Percentiles rank a stretch among this genome's conserved stretches.
These are phyloP conservation scores for Metarhizium humberi DNA, from an alignment of 2,329 filamentous ascomycete genomes.

Conservation along the genomic window DNA sequence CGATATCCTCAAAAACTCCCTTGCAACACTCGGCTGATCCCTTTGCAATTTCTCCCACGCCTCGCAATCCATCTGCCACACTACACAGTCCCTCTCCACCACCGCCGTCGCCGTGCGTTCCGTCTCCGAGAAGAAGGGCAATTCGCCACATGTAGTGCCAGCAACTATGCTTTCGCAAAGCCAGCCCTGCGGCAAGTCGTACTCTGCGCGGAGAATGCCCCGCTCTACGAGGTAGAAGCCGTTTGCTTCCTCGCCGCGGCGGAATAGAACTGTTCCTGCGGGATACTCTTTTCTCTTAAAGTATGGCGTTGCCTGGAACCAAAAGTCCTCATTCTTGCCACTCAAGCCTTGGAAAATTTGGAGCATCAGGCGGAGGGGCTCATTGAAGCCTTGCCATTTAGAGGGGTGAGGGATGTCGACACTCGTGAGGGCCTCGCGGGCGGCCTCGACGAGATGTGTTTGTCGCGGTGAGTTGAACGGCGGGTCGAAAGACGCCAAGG, in stretches of 20 bases:
- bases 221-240: conserved; percentile 88
- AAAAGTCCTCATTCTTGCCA: conserved; percentile 85
- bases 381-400: conserved; percentile 79
- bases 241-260: conserved; percentile 63
- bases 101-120: conserved; percentile 76
- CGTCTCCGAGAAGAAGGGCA: conserved; percentile 94
- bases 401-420: conserved; percentile 48
- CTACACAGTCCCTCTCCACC: conserved; percentile 71
- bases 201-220: conserved; percentile 83
- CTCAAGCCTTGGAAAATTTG: conserved; percentile 92
- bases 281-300: conserved; percentile 61
- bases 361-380: conserved; percentile 83
- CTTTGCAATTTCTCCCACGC: conserved; percentile 66
- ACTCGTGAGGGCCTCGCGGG: conserved; percentile 63
- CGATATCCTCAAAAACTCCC: conserved; percentile 77
- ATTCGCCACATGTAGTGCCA: conserved; percentile 88
- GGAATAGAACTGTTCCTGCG: conserved; percentile 66
- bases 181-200: conserved; percentile 79
- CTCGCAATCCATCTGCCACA: conserved; percentile 69
- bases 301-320: conserved; percentile 71
- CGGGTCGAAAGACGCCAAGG: conserved; percentile 25
- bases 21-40: conserved; percentile 66
- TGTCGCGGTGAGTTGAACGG: conserved; percentile 71
- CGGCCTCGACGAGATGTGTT: conserved; percentile 68
- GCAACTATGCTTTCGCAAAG: conserved; percentile 89